phyloP scores from a whole-genome alignment of 1,139 yeast genomes.

The Blastobotrys arbuscula region DNA sequence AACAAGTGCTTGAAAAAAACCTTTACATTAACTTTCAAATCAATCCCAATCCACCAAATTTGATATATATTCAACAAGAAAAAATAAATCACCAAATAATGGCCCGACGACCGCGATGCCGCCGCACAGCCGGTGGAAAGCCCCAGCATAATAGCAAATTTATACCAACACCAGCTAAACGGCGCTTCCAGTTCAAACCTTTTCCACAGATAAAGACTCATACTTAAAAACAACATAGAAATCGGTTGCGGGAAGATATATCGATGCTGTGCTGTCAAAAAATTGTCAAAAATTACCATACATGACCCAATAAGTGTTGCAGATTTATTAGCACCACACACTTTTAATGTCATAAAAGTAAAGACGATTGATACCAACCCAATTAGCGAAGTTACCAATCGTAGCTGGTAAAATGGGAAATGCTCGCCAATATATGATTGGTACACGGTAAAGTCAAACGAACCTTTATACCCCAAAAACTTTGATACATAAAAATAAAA shows the following conservation, averaged over 20 bases:
- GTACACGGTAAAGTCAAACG: slow-evolving; percentile 33
- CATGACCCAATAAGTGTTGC: slow-evolving; percentile 44
- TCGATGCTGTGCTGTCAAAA: slow-evolving; percentile 48
- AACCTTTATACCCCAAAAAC: slow-evolving; percentile 44
- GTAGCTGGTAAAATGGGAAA: slow-evolving; percentile 43
- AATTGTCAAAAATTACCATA: slow-evolving; percentile 48
- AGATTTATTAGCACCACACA: slow-evolving; percentile 40
- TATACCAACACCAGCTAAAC: slow-evolving; percentile 44
- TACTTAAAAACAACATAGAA: slow-evolving; percentile 42
- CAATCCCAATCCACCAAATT: slow-evolving; percentile 56
- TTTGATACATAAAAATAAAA: slow-evolving; percentile 43
- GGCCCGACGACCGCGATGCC: slow-evolving; percentile 52
- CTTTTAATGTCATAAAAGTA: slow-evolving; percentile 46
- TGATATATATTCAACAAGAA: slow-evolving; percentile 38
- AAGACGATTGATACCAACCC: slow-evolving; percentile 45
- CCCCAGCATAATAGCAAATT: slow-evolving; percentile 41
- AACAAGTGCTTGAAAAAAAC: slow-evolving; percentile 33
- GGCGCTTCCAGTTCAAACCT: slow-evolving; percentile 36
- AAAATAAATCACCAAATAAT: slow-evolving; percentile 50
- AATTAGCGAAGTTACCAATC: slow-evolving; percentile 50
- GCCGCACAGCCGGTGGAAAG: slow-evolving; percentile 48
- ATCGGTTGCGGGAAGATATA: slow-evolving; percentile 49
- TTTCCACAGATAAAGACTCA: slow-evolving; percentile 44
- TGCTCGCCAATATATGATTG: slow-evolving; percentile 30
- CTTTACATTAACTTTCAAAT: slow-evolving; percentile 33